Evolutionary conservation across 2,329 filamentous ascomycete species (phyloP).

Genomic region (Alternaria atra): DNA sequence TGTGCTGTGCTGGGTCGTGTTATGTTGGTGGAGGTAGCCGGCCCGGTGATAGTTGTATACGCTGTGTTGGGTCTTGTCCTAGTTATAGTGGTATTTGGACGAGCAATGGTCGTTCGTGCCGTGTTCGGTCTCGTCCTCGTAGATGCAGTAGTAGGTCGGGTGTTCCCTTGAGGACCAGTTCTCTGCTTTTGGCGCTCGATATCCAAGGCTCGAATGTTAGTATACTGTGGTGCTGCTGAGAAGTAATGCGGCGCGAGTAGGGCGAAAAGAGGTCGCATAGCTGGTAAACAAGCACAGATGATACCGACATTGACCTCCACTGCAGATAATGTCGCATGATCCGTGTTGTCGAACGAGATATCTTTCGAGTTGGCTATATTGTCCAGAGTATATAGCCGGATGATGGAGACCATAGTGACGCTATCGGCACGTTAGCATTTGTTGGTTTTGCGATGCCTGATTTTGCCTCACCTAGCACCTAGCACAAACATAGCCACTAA

Average conservation of each 20-base stretch:
- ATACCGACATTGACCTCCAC: conserved; percentile 48
- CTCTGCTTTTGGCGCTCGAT: conserved; percentile 33
- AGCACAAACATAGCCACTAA: conserved; percentile 50
- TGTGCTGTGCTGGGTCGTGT: background rate
- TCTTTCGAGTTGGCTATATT: conserved; percentile 39
- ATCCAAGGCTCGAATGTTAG: conserved; percentile 24
- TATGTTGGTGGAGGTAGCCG: background rate
- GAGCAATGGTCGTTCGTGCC: conserved; percentile 9
- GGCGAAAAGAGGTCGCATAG: conserved; percentile 45
- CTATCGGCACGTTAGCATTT: conserved; percentile 27
- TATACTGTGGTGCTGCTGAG: conserved; percentile 26
- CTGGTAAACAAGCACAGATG: conserved; percentile 48
- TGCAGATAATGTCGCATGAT: conserved; percentile 43
- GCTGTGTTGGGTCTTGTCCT: background rate
- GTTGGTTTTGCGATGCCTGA: background rate
- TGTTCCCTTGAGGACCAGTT: conserved; percentile 16
- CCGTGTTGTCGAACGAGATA: conserved; percentile 44
- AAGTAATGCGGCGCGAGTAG: conserved; percentile 53
- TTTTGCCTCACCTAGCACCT: conserved; percentile 47
- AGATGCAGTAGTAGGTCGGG: conserved; percentile 12
- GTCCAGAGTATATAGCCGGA: conserved; percentile 45
- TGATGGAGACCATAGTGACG: conserved; percentile 45
- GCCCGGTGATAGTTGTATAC: background rate
- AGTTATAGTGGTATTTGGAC: background rate
- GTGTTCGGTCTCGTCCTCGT: conserved; percentile 11